Base-by-base conservation (phyloP, 805 yeast species). In the Metschnikowia lachancei region DNA sequence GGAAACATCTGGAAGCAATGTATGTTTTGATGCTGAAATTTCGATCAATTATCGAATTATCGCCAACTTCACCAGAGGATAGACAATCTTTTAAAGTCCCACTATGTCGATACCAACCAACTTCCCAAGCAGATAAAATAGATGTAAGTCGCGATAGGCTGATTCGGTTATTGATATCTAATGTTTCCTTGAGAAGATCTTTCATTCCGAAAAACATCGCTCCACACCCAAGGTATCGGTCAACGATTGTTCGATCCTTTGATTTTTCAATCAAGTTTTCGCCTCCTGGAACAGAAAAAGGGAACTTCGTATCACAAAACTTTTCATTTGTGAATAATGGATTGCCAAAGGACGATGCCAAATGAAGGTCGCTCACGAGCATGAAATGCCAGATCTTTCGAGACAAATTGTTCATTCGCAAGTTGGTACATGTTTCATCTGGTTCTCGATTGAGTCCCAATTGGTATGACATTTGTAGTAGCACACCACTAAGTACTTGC, bases 381-480 rank as follows among this genome's bases (percentile, higher is more conserved):
- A 64, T 33, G 22, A 48, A 48, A 22, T 43, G 32, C 67, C 67
- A 64, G 5, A 64, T 49, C 30, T 63, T 64, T 34, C 68, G 44
- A 10, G 58, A 50, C 19, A 64, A 47, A 43, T 56, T 50, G 39
- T 56, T 51, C 19, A 43, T 40, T 46, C 51, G 54, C 48, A 54
- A 55, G 36, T 59, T 54, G 3, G 50, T 50, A 28, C 48, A 43
- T 13, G 48, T 46, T 13, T 55, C 60, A 13, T 71, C 75, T 0
- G 90, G 89, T 52, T 84, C 90, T 54, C 89, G 70, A 58, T 84
- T 83, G 20, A 84, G 58, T 0, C 90, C 91, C 52, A 83, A 72
- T 32, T 83, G 74, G 44, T 78, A 72, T 0, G 84, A 87, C 85
- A 84, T 81, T 56, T 82, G 87, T 13, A 82, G 64, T 13, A 60